These are phyloP conservation scores for Microdochium bolleyi DNA, from an alignment of 2,329 filamentous ascomycete genomes.

Conservation along the genomic window DNA sequence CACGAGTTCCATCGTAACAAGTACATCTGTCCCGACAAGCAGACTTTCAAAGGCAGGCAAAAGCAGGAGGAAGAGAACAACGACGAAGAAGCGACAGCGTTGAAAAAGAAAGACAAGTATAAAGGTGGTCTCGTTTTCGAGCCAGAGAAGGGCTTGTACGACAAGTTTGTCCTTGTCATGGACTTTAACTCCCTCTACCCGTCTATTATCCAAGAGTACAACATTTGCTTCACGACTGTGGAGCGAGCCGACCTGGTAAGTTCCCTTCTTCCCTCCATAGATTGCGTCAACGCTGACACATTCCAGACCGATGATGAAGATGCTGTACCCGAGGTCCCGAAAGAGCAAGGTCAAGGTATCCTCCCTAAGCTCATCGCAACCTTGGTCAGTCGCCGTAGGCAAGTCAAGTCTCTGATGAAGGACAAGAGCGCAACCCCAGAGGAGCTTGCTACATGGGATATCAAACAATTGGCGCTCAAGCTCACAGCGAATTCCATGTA, in stretches of 20 bases:
- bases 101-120: slow-evolving; percentile 98
- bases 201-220: slow-evolving; percentile 98
- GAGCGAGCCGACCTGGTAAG: slow-evolving; percentile 66
- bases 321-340: slow-evolving; percentile 78
- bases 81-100: slow-evolving; percentile 62
- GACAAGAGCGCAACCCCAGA: slow-evolving; percentile 79
- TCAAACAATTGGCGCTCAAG: slow-evolving; percentile 94
- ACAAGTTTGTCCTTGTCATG: slow-evolving; percentile 98
- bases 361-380: slow-evolving; percentile 86
- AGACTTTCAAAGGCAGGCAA: slow-evolving; percentile 66
- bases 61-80: slow-evolving; percentile 63
- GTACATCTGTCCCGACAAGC: slow-evolving; percentile 96
- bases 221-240: slow-evolving; percentile 98
- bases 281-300: background rate
- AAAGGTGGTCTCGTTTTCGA: slow-evolving; percentile 98
- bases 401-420: slow-evolving; percentile 97
- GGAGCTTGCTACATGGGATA: slow-evolving; percentile 91
- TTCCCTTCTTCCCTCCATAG: slow-evolving; percentile 2
- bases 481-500: slow-evolving; percentile 99
- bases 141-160: slow-evolving; percentile 93
- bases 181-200: slow-evolving; percentile 99
- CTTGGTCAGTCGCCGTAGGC: slow-evolving; percentile 77
- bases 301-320: slow-evolving; percentile 71
- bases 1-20: slow-evolving; percentile 96
- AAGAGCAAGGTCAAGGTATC: slow-evolving; percentile 72